Conservation (phyloP, 805 yeast genomes). For the Wickerhamiella australiensis region DNA sequence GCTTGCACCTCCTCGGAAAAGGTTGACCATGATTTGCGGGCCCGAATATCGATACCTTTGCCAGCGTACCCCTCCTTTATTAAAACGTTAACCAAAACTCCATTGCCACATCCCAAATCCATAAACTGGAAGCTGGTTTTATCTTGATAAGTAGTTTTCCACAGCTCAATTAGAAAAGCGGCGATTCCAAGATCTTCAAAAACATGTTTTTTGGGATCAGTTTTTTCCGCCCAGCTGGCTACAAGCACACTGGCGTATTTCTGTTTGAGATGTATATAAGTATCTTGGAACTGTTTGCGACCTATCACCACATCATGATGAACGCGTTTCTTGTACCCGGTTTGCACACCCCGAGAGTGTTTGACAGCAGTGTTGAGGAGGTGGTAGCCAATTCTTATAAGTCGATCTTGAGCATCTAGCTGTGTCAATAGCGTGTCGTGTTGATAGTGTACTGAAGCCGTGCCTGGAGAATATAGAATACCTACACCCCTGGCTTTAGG, state of each 20-base stretch:
- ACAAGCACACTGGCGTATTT: conserved; percentile 66
- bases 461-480: conserved; percentile 34
- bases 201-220: conserved; percentile 91
- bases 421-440: conserved; percentile 30
- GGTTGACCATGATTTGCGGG: conserved; percentile 73
- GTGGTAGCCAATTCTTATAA: conserved; percentile 70
- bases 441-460: conserved; percentile 54
- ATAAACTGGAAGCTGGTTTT: conserved; percentile 50
- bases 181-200: conserved; percentile 95
- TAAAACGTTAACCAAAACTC: conserved; percentile 65
- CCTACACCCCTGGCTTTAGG: conserved; percentile 78
- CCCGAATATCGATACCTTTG: conserved; percentile 78
- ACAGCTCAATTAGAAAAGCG: conserved; percentile 78
- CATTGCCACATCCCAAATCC: conserved; percentile 94
- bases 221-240: conserved; percentile 80
- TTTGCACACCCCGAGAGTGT: conserved; percentile 72
- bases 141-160: conserved; percentile 44
- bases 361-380: conserved; percentile 66
- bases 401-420: conserved; percentile 36
- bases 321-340: conserved; percentile 79
- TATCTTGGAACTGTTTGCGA: conserved; percentile 68
- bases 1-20: conserved; percentile 56
- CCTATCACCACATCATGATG: conserved; percentile 79
- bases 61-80: conserved; percentile 72
- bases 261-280: conserved; percentile 68